Evolutionary conservation across 495 filamentous ascomycete species (phyloP).

Genomic region (Cercophora newfieldiana): DNA sequence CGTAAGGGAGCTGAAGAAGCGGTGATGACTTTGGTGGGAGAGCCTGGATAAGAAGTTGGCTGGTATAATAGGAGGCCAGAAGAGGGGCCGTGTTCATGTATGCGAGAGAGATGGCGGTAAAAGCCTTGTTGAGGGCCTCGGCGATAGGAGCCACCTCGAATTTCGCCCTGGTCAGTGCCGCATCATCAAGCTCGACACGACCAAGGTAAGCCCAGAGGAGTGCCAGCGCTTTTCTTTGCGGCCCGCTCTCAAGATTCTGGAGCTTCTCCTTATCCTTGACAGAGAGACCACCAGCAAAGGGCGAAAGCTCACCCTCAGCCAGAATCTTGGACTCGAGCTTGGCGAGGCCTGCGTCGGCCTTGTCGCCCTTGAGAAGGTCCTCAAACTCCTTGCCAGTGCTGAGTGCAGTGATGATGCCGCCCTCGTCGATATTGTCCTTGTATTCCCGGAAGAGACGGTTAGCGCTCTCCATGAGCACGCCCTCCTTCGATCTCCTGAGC

Average conservation of each 20-base stretch:
- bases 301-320: constrained; percentile 52
- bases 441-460: constrained; percentile 93
- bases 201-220: constrained; percentile 94
- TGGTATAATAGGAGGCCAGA: constrained; percentile 74
- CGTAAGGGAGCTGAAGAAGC: constrained; percentile 87
- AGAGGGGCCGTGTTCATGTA: constrained; percentile 82
- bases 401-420: constrained; percentile 74
- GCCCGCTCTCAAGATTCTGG: constrained; percentile 65
- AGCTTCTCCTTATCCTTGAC: constrained; percentile 71
- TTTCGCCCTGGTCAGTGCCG: constrained; percentile 69
- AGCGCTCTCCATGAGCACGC: constrained; percentile 84
- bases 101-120: constrained; percentile 80
- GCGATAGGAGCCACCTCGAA: constrained; percentile 82
- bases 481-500: constrained; percentile 86
- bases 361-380: constrained; percentile 64
- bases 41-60: constrained; percentile 88
- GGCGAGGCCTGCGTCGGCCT: constrained; percentile 69
- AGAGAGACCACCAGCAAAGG: constrained; percentile 57
- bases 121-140: constrained; percentile 78
- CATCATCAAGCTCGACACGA: constrained; percentile 73
- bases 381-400: constrained; percentile 82
- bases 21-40: constrained; percentile 79
- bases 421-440: constrained; percentile 75
- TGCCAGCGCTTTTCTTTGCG: constrained; percentile 79
- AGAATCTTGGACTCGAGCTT: constrained; percentile 80